A percentile compares a stretch with the other conserved stretches of the same genome.
phyloP scores from a whole-genome alignment of 2,329 filamentous ascomycete species.

The Colletotrichum limetticola region DNA sequence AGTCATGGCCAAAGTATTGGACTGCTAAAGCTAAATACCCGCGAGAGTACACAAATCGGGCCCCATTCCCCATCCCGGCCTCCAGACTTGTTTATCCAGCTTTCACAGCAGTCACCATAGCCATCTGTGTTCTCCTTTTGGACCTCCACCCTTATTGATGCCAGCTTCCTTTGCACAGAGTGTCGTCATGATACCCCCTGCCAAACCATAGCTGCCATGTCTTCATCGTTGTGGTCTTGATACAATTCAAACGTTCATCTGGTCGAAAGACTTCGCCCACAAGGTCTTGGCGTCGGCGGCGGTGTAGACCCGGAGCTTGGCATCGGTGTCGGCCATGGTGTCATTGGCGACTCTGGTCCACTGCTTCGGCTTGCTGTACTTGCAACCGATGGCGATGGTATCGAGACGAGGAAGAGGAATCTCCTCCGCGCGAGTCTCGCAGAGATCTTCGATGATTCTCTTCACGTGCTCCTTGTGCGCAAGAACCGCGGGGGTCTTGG shows the following conservation, averaged over 20 bases:
- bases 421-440: background rate
- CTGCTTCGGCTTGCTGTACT: slow-evolving; percentile 1
- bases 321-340: background rate
- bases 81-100: background rate
- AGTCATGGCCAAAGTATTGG: background rate
- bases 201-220: background rate
- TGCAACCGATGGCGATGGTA: slow-evolving; percentile 5
- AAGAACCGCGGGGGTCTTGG: background rate
- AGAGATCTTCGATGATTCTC: slow-evolving; percentile 1
- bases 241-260: background rate
- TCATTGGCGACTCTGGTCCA: slow-evolving; percentile 11
- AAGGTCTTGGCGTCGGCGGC: background rate
- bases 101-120: background rate
- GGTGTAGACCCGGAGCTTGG: background rate
- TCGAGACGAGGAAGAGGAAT: background rate
- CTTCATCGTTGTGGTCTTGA: background rate
- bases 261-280: slow-evolving; percentile 3
- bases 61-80: background rate
- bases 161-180: background rate
- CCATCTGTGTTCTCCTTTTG: background rate
- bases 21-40: slow-evolving; percentile 7
- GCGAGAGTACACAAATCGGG: background rate
- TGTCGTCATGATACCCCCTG: background rate
- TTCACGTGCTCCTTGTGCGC: slow-evolving; percentile 4
- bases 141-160: background rate